Conservation (phyloP, 495 filamentous ascomycete genomes). For the Melanomma pulvis-pyrius region DNA sequence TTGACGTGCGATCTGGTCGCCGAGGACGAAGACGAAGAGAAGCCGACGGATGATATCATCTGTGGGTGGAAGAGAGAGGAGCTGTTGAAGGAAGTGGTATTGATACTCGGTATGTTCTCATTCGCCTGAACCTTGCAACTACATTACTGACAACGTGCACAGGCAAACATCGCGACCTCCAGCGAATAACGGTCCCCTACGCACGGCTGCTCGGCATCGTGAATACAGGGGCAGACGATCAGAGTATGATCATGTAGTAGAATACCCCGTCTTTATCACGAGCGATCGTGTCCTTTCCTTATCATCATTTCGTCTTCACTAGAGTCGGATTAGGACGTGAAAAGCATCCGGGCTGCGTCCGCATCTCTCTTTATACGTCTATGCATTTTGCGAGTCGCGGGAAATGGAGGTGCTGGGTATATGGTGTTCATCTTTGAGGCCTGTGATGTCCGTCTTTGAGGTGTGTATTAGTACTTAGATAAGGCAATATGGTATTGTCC, state of each 20-base stretch:
- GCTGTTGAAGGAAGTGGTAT: constrained; percentile 81
- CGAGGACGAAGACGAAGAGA: constrained; percentile 55
- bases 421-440: not conserved
- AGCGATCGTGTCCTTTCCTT: not conserved
- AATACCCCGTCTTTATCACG: constrained; percentile 8
- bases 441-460: not conserved
- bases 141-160: constrained; percentile 21
- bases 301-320: not conserved
- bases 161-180: constrained; percentile 94
- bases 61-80: constrained; percentile 89
- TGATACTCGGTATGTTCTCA: constrained; percentile 79
- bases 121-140: not conserved
- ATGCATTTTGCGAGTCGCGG: not conserved
- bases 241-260: constrained; percentile 38
- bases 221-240: constrained; percentile 23
- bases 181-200: constrained; percentile 66
- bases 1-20: constrained; percentile 72
- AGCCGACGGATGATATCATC: constrained; percentile 63
- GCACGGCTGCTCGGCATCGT: constrained; percentile 34
- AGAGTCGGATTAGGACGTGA: not conserved
- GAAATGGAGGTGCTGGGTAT: not conserved
- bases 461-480: not conserved
- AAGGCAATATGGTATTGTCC: too few relatives aligned
- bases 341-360: not conserved
- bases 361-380: not conserved